Evolutionary conservation across 108 stramenopile species (phyloP), one percentile per base, ranked within the genome.

Genomic region (Nannochloropsis granulata): DNA sequence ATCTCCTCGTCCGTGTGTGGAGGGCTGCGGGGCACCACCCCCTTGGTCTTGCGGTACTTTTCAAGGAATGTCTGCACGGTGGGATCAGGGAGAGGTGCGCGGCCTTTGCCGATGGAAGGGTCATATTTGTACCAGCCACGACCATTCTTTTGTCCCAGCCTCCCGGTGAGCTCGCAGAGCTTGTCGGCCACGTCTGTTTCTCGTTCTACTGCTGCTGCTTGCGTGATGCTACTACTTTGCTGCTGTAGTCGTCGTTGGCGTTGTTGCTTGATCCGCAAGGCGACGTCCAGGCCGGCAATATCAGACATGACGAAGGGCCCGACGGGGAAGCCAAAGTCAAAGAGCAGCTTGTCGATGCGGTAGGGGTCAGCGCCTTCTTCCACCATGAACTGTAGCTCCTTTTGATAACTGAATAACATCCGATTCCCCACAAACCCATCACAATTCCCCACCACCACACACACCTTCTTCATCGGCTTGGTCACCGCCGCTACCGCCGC

Each of bases 361-460:
- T 25, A 78, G 56, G 25, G 25, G 71, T 56, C 83, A 46, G 83
- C 56, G 56, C 56, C 79, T 8, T 80, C 79, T 25, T 80, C 79
- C 79, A 80, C 24, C 79, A 79, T 79, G 8, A 23, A 13, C 24
- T 79, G 79, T 19, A 45, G 21, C 81, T 87, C 86, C 13, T 81
- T 79, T 44, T 79, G 79, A 79, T 87, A 87, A 85, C 83, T 8
- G 79, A 92, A 88, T 84, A 97, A 82, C 94, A 97, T 93, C 46
- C 98, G 94, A 89, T 98, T 98, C 45, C 96, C 98, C 78, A 97
- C 95, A 87, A 98, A 98, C 12, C 98, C 98, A 91, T 96, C 93
- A 86, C 96, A 97, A 87, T 98, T 97, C 19, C 97, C 97, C 21
- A 96, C 98, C 7, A 95, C 92, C 23, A 98, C 96, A 25, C 95